Evolutionary conservation across 1,139 yeast genomes (phyloP).

Genomic region (Kurtzmaniella quercitrusa): DNA sequence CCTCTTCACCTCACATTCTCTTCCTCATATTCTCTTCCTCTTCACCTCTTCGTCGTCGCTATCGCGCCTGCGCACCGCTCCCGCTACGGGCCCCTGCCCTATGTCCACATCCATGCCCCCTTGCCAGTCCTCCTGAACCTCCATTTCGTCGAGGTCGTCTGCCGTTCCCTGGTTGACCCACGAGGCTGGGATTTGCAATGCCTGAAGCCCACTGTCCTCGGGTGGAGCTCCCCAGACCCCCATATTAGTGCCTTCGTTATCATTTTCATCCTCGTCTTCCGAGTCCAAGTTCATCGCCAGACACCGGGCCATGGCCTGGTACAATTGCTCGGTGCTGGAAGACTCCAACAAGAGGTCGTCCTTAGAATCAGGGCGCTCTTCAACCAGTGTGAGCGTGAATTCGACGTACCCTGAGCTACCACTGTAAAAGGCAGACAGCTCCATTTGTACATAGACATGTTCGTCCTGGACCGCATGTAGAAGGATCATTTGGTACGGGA

Average conservation of each 20-base stretch:
- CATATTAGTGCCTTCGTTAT: constrained; percentile 1
- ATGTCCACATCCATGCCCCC: constrained; percentile 41
- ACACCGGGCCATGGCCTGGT: constrained; percentile 34
- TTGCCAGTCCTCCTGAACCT: constrained; percentile 21
- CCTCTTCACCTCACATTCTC: neutral
- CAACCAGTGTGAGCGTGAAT: constrained; percentile 8
- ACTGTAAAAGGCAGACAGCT: constrained; percentile 15
- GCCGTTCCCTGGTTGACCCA: constrained; percentile 9
- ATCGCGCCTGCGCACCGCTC: constrained; percentile 26
- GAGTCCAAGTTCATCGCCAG: constrained; percentile 31
- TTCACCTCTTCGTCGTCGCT: constrained; percentile 13
- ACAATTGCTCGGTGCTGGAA: constrained; percentile 18
- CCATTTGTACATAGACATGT: constrained; percentile 31
- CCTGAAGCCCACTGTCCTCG: neutral
- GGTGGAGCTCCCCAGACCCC: neutral
- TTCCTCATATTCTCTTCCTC: constrained; percentile 4
- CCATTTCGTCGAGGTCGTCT: constrained; percentile 8
- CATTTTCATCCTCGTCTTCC: constrained; percentile 12
- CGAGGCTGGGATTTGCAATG: constrained; percentile 5
- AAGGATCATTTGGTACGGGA: constrained; percentile 36
- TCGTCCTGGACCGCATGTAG: constrained; percentile 34
- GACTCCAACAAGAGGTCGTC: constrained; percentile 7
- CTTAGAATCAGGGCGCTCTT: neutral
- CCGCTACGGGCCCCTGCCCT: constrained; percentile 37
- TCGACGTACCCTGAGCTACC: constrained; percentile 8